Evolutionary conservation across 345 rosid genomes (phyloP).

Genomic region (Arabis alpina): DNA sequence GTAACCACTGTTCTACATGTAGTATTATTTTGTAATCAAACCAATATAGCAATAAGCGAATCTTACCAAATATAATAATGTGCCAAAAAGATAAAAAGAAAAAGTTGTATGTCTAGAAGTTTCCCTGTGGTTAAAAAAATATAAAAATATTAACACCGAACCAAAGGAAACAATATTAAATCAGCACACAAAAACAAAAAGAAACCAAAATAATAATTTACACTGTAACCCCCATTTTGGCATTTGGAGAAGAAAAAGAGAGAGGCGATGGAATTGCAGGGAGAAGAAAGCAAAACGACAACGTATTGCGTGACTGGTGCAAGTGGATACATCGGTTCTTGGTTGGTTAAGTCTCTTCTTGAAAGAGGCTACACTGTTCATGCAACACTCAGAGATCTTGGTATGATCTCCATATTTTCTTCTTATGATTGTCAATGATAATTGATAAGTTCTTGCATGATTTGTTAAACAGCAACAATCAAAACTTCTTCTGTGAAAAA

Average conservation of each 20-base stretch:
- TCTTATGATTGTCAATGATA: background rate
- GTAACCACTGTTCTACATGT: no score
- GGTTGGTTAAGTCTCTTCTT: constrained; percentile 78
- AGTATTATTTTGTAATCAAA: background rate
- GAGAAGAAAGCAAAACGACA: constrained; percentile 19
- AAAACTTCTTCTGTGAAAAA: background rate
- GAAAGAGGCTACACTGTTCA: constrained; percentile 63
- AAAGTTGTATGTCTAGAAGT: constrained; percentile 20
- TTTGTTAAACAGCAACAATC: background rate
- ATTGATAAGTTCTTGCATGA: no score
- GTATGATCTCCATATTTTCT: constrained; percentile 22
- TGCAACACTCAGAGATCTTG: constrained; percentile 76
- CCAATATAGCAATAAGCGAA: constrained; percentile 16
- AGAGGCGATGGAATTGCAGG: constrained; percentile 3
- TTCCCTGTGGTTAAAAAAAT: constrained; percentile 23
- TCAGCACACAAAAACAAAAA: background rate
- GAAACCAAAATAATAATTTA: background rate
- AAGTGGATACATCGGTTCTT: constrained; percentile 76
- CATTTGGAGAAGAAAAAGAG: constrained; percentile 6
- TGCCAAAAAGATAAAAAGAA: background rate
- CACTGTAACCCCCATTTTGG: constrained; percentile 17
- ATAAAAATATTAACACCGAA: background rate
- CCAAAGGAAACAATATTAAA: constrained; percentile 3
- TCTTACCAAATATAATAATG: constrained; percentile 17
- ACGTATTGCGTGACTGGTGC: constrained; percentile 85